Evolutionary conservation across 225 moss, liverwort and hornwort species (phyloP).

Genomic region (Physcomitrium patens): DNA sequence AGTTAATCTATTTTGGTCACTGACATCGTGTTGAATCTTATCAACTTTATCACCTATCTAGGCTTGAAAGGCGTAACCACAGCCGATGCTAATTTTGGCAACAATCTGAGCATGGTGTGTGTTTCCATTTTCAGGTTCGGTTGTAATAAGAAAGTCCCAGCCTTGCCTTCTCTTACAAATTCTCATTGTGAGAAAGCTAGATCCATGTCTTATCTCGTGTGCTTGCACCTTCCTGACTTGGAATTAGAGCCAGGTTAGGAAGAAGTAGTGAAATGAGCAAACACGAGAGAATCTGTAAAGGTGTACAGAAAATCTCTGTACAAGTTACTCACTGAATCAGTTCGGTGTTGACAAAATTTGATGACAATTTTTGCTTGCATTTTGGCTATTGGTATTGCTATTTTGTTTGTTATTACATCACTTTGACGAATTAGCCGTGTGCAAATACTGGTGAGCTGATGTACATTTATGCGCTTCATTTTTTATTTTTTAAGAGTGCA

Average conservation of each 20-base stretch:
- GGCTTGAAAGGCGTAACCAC: neutral
- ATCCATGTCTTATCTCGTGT: neutral
- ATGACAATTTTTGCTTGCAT: conserved; percentile 23
- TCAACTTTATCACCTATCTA: neutral
- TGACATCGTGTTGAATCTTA: neutral
- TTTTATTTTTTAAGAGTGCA: too few species aligned
- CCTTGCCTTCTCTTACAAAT: conserved; percentile 20
- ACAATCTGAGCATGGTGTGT: conserved; percentile 8
- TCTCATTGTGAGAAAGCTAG: conserved; percentile 12
- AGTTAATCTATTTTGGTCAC: too few species aligned
- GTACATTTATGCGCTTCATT: too few species aligned
- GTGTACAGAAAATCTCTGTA: conserved; percentile 28
- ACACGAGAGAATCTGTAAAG: conserved; percentile 2
- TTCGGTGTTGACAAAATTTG: conserved; percentile 34
- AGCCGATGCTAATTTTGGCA: neutral
- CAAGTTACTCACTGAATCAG: conserved; percentile 17
- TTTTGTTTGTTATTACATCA: too few species aligned
- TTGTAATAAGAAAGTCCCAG: conserved; percentile 38
- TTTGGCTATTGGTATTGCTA: neutral
- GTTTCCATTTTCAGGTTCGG: conserved; percentile 42
- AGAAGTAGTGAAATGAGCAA: conserved; percentile 6
- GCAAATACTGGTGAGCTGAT: too few species aligned
- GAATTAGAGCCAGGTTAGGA: neutral
- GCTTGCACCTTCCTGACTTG: conserved; percentile 6
- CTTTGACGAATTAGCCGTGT: too few species aligned